phyloP scores from a whole-genome alignment of 108 stramenopile genomes.

The Discostella pseudostelligera region DNA sequence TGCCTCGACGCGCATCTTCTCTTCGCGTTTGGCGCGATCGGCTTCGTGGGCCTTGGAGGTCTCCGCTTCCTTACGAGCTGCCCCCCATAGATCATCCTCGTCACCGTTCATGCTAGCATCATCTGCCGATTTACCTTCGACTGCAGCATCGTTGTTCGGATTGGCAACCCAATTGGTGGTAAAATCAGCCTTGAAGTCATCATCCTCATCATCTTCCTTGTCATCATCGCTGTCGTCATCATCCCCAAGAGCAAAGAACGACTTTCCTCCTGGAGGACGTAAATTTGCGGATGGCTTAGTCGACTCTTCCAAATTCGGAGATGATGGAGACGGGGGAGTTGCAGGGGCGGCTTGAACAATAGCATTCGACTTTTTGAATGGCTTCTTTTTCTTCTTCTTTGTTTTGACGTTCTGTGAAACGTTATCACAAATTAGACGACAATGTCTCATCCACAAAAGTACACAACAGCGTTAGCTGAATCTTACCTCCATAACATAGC shows the following conservation, averaged over 20 bases:
- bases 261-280: constrained; percentile 38
- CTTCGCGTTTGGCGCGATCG: constrained; percentile 81
- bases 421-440: constrained; percentile 33
- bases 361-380: constrained; percentile 46
- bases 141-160: constrained; percentile 29
- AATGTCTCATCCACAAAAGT: constrained; percentile 9
- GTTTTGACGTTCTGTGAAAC: constrained; percentile 25
- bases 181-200: constrained; percentile 50
- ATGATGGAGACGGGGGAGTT: constrained; percentile 37
- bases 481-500: constrained; percentile 84
- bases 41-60: constrained; percentile 75
- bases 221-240: constrained; percentile 62
- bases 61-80: constrained; percentile 69
- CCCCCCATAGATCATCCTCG: constrained; percentile 83
- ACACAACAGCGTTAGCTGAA: constrained; percentile 2
- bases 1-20: constrained; percentile 75
- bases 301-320: constrained; percentile 20
- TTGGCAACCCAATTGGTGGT: constrained; percentile 72
- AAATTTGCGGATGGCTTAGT: constrained; percentile 10
- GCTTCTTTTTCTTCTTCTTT: constrained; percentile 44
- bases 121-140: constrained; percentile 16
- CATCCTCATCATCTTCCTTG: constrained; percentile 57
- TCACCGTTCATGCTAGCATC: constrained; percentile 52
- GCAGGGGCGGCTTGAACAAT: constrained; percentile 30
- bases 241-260: constrained; percentile 76